A percentile compares a stretch with the other conserved stretches of the same genome.
These are phyloP conservation scores for Kappamyces sp. DNA, from an alignment of 192 early-diverging fungal genomes.

Conservation along the genomic window DNA sequence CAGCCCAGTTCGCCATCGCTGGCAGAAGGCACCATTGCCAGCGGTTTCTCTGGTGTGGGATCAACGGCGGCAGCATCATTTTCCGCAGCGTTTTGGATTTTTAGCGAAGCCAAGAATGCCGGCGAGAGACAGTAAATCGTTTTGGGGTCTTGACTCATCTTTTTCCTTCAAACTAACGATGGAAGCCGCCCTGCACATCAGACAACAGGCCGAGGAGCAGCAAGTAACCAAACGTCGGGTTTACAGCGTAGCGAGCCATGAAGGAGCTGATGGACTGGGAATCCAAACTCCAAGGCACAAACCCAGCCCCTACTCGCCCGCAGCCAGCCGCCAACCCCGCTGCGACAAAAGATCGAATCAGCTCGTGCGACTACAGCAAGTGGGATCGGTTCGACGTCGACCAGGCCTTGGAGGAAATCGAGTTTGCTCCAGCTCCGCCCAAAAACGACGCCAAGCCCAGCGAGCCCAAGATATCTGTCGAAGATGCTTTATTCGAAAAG, in stretches of 20 bases:
- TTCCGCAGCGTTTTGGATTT: no score
- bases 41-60: no score
- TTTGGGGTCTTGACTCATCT: no score
- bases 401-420: conserved; percentile 24
- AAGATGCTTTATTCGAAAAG: conserved; percentile 40
- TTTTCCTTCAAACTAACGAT: not conserved
- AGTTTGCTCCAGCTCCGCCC: conserved; percentile 12
- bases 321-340: not conserved
- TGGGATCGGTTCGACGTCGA: conserved; percentile 45
- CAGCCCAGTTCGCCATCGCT: no score
- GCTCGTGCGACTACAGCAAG: conserved; percentile 25
- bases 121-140: no score
- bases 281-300: conserved; percentile 31
- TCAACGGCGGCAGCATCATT: no score
- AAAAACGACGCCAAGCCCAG: conserved; percentile 3
- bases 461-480: conserved; percentile 10
- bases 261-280: conserved; percentile 42
- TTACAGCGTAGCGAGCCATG: conserved; percentile 9
- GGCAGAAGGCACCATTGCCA: no score
- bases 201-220: conserved; percentile 40
- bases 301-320: conserved; percentile 1
- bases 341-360: conserved; percentile 13
- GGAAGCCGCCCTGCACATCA: conserved; percentile 33
- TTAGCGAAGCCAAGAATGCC: no score
- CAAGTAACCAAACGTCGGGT: conserved; percentile 18